Base-by-base conservation (phyloP, 2,329 filamentous ascomycete genomes). In the Hymenoscyphus occultus region DNA sequence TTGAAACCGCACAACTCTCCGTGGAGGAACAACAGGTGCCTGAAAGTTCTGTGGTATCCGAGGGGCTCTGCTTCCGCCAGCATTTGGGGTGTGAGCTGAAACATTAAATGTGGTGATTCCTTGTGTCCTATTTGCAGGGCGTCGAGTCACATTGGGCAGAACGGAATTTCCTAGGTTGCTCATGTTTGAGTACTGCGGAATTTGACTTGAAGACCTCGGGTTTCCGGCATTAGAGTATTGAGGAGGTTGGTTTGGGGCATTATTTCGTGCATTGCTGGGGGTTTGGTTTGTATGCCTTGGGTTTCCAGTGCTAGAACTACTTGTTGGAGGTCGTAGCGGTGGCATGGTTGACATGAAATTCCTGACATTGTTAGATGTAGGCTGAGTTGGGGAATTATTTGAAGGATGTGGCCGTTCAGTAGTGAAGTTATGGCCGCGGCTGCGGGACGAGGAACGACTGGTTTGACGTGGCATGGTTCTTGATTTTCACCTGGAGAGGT, bases 211-310 rank as follows among this genome's bases (percentile, higher is more conserved):
- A 51, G 42, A n/a, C 3, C 19, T 2, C n/a, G 28, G 28, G 3
- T 48, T 48, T 19, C n/a, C 42, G n/a, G 45, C 45, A 51, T 51
- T 51, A 22, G n/a, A n/a, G n/a, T n/a, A n/a, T n/a, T n/a, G n/a
- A n/a, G n/a, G n/a, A n/a, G n/a, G n/a, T n/a, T n/a, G n/a, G n/a
- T n/a, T n/a, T n/a, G n/a, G n/a, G n/a, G n/a, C n/a, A n/a, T n/a
- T n/a, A n/a, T n/a, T n/a, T n/a, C n/a, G n/a, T n/a, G 45, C 45
- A 51, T 51, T 51, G 13, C 3, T 19, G 9, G 16, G n/a, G 22
- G 3, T 48, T 9, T n/a, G 42, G 42, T n/a, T n/a, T 22, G n/a
- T 12, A 19, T 1, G 1, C 7, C 22, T 12, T 12, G 19, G 10
- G 12, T 22, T 51, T 1, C 7, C 19, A n/a, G 45, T 4, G n/a